A percentile compares a stretch with the other conserved stretches of the same genome.
These are phyloP conservation scores for Achaetomium macrosporum DNA, from an alignment of 2,329 filamentous ascomycete genomes.

Conservation along the genomic window DNA sequence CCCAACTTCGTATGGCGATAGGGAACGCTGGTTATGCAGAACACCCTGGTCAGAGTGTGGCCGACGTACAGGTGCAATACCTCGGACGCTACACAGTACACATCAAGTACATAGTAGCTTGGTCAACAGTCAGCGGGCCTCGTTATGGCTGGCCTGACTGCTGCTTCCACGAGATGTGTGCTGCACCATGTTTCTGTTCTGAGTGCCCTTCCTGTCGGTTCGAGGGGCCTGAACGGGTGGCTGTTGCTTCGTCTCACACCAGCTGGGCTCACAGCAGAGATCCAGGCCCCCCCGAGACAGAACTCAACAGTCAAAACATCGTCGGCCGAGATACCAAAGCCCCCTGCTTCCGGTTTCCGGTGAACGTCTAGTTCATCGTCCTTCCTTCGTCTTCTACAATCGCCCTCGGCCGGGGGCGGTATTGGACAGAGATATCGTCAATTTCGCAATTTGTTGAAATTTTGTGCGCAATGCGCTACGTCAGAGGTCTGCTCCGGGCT, in stretches of 20 bases:
- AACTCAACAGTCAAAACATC: not conserved
- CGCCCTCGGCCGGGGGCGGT: not conserved
- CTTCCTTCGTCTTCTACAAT: slow-evolving; percentile 16
- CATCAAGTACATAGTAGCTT: no score
- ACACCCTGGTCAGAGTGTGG: not conserved
- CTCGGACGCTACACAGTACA: no score
- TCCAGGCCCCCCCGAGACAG: not conserved
- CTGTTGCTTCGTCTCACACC: not conserved
- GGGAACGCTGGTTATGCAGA: slow-evolving; percentile 2
- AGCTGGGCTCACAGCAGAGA: not conserved
- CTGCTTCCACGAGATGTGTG: not conserved
- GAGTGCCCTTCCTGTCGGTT: slow-evolving; percentile 3
- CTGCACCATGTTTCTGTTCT: slow-evolving; percentile 8
- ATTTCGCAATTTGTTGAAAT: slow-evolving; percentile 15
- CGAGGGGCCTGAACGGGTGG: not conserved
- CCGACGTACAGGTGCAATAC: no score
- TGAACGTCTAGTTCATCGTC: slow-evolving; percentile 5
- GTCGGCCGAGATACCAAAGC: not conserved
- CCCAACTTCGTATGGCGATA: not conserved
- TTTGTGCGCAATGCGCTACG: slow-evolving; percentile 21
- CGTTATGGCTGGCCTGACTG: not conserved
- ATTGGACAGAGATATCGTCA: slow-evolving; percentile 23
- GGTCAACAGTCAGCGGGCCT: no score
- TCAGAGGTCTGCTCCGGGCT: slow-evolving; percentile 19
- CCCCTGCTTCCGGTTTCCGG: slow-evolving; percentile 7